A percentile compares a stretch with the other conserved stretches of the same genome.
phyloP scores from a whole-genome alignment of 164 flowering plant species.

The Macadamia integrifolia region DNA sequence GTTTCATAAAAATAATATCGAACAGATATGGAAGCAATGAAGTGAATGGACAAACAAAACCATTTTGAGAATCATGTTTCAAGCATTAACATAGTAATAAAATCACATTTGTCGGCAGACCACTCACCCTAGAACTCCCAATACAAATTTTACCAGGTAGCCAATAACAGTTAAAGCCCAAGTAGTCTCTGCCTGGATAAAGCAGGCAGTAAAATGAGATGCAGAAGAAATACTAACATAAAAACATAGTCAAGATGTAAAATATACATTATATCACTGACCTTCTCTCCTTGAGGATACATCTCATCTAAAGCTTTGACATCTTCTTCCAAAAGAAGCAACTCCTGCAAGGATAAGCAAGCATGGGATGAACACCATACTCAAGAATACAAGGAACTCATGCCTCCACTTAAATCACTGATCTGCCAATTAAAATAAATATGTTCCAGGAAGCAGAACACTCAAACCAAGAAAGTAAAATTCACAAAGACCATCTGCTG shows the following conservation, averaged over 20 bases:
- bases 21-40: neutral
- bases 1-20: too few species aligned
- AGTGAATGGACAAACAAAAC: neutral
- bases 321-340: constrained; percentile 90
- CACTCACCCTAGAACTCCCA: constrained; percentile 83
- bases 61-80: too few species aligned
- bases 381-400: too few species aligned
- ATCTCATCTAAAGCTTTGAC: constrained; percentile 92
- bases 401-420: neutral
- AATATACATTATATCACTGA: constrained; percentile 15
- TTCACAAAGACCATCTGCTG: neutral
- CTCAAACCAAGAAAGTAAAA: neutral
- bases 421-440: neutral
- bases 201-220: constrained; percentile 7
- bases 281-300: constrained; percentile 99
- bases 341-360: constrained; percentile 51
- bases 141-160: constrained; percentile 77
- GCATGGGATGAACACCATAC: neutral
- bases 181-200: constrained; percentile 78
- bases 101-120: neutral
- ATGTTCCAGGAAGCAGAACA: neutral
- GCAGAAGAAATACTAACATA: neutral
- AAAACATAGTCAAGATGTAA: neutral
- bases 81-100: too few species aligned
- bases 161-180: constrained; percentile 99